Conservation (phyloP, 2,329 filamentous ascomycete genomes). For the Zymoseptoria crescenta region DNA sequence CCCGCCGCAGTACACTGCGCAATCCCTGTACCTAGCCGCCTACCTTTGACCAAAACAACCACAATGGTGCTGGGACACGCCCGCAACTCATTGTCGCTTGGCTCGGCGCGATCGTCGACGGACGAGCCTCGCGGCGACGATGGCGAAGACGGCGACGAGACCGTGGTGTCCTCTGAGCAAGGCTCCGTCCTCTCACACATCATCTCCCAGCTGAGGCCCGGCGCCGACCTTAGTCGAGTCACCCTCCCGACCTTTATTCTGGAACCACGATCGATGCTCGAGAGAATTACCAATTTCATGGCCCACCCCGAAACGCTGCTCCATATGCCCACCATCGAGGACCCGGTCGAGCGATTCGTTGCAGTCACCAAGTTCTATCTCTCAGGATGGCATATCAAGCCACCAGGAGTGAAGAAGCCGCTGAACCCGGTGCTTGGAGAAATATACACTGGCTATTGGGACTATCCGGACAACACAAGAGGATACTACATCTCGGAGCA, state of each 20-base stretch:
- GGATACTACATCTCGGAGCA: constrained; percentile 97
- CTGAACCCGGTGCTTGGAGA: constrained; percentile 95
- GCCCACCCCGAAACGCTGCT: constrained; percentile 94
- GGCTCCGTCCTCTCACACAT: constrained; percentile 96
- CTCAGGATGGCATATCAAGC: constrained; percentile 97
- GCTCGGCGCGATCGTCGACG: constrained; percentile 34
- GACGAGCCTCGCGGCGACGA: constrained; percentile 36
- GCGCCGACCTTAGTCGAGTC: constrained; percentile 88
- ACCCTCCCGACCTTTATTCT: constrained; percentile 96
- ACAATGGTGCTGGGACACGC: constrained; percentile 44
- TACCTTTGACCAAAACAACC: not conserved
- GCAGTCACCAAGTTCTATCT: constrained; percentile 97
- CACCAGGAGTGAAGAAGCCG: constrained; percentile 95
- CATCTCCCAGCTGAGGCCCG: constrained; percentile 91
- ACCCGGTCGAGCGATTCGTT: constrained; percentile 82
- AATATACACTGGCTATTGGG: constrained; percentile 92
- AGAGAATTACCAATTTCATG: constrained; percentile 99
- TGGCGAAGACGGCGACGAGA: constrained; percentile 47
- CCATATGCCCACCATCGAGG: constrained; percentile 76
- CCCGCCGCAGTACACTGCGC: not conserved
- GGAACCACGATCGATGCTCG: constrained; percentile 94
- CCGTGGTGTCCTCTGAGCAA: constrained; percentile 81
- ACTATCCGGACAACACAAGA: constrained; percentile 65
- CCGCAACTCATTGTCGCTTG: constrained; percentile 37
- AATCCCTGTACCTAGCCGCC: not conserved